These are phyloP conservation scores for Pascua sp. DNA, from an alignment of 1,284 basidiomycete species.

Conservation along the genomic window DNA sequence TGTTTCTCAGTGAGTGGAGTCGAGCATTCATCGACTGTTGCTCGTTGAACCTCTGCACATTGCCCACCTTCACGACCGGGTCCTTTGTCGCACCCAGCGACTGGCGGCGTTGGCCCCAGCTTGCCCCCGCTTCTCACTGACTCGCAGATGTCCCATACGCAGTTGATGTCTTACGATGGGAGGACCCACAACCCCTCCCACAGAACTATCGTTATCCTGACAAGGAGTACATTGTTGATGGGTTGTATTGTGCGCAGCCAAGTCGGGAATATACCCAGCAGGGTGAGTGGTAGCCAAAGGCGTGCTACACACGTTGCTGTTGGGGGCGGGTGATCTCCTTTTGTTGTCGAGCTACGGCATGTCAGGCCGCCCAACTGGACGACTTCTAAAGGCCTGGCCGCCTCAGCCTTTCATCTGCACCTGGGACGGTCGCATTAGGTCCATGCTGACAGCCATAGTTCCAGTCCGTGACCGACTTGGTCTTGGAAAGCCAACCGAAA, in stretches of 20 bases:
- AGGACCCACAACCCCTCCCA: conserved; percentile 61
- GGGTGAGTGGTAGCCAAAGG: conserved; percentile 50
- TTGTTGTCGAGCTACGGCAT: background rate
- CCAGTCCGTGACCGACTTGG: conserved; percentile 48
- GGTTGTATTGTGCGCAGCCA: conserved; percentile 46
- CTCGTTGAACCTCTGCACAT: no score
- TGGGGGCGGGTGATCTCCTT: no score
- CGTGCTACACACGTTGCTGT: no score
- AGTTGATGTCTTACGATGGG: conserved; percentile 60
- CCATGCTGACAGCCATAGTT: conserved; percentile 5
- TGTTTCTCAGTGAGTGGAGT: conserved; percentile 34
- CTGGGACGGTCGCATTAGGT: no score
- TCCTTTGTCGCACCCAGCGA: background rate
- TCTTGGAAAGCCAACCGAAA: conserved; percentile 63
- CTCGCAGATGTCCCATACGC: conserved; percentile 67
- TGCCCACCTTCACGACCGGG: no score
- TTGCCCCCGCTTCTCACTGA: background rate
- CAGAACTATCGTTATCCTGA: conserved; percentile 57
- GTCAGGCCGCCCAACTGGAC: background rate
- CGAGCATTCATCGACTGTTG: background rate
- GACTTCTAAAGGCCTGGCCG: background rate
- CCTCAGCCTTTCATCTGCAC: background rate
- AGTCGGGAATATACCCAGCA: conserved; percentile 22
- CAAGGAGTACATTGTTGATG: conserved; percentile 62
- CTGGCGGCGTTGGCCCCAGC: no score